phyloP scores from a whole-genome alignment of 2,329 filamentous ascomycete species.

The Neonectria sp. region DNA sequence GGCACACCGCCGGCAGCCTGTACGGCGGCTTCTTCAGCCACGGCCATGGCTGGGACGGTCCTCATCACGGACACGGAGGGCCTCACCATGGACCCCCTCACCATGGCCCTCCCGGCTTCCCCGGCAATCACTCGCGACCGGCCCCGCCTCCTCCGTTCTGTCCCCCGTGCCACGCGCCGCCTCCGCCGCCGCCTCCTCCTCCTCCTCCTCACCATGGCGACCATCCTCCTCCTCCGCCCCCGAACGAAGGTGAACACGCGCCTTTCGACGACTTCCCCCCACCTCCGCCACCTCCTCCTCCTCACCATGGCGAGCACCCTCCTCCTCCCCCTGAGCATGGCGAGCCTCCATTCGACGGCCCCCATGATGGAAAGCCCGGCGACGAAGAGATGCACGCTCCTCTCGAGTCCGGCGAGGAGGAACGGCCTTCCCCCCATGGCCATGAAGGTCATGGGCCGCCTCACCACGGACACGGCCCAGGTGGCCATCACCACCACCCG shows the following conservation, averaged over 20 bases:
- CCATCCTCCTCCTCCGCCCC: conserved; percentile 15
- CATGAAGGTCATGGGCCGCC: conserved; percentile 44
- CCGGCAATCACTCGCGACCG: conserved; percentile 26
- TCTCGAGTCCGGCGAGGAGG: conserved; percentile 41
- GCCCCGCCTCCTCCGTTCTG: conserved; percentile 23
- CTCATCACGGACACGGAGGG: conserved; percentile 10
- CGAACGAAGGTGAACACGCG: conserved; percentile 27
- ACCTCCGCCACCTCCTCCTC: conserved; percentile 23
- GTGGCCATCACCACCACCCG: conserved; percentile 29
- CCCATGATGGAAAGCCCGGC: conserved; percentile 43
- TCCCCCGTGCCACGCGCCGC: conserved; percentile 23
- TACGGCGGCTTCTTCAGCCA: conserved; percentile 37
- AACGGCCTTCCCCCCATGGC: conserved; percentile 36
- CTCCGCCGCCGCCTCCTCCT: conserved; percentile 13
- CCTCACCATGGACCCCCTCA: conserved; percentile 22
- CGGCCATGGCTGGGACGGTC: conserved; percentile 4
- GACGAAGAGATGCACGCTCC: conserved; percentile 29
- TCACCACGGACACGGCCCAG: conserved; percentile 32
- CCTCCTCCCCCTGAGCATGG: conserved; percentile 37
- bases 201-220: conserved; percentile 32
- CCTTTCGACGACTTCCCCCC: conserved; percentile 50
- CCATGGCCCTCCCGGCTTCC: conserved; percentile 20
- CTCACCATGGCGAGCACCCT: conserved; percentile 41
- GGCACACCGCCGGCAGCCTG: conserved; percentile 47
- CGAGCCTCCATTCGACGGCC: conserved; percentile 39